Conservation (phyloP, 2,329 filamentous ascomycete species). For the Diaporthe caulivora region DNA sequence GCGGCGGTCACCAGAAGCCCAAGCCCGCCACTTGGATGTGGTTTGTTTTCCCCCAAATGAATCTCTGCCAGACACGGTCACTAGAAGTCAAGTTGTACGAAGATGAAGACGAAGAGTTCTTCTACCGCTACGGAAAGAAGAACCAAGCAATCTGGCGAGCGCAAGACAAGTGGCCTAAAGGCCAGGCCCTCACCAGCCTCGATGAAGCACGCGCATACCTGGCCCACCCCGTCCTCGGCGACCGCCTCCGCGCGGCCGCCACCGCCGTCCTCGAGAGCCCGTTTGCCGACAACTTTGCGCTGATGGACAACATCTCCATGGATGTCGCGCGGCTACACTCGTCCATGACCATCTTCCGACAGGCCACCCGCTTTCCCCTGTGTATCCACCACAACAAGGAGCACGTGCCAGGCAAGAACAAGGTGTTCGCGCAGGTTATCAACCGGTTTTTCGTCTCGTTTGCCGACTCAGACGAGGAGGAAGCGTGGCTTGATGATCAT, state of each 20-base stretch:
- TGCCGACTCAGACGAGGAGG: background rate
- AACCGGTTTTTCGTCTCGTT: conserved; percentile 13
- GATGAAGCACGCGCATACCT: conserved; percentile 36
- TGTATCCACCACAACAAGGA: conserved; percentile 25
- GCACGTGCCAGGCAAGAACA: background rate
- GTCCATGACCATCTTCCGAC: conserved; percentile 35
- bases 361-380: conserved; percentile 23
- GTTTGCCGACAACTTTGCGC: conserved; percentile 26
- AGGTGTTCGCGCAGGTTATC: conserved; percentile 22
- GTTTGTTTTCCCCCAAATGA: conserved; percentile 36
- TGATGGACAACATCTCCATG: conserved; percentile 29
- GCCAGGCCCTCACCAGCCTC: conserved; percentile 18
- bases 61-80: conserved; percentile 24
- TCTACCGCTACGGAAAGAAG: too few species aligned
- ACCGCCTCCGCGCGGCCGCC: conserved; percentile 8
- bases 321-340: conserved; percentile 33
- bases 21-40: conserved; percentile 34
- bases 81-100: background rate
- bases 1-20: conserved; percentile 20
- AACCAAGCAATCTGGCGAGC: too few species aligned
- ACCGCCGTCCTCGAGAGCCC: conserved; percentile 12
- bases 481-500: background rate
- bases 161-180: background rate
- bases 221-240: conserved; percentile 32
- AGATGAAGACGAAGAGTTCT: background rate